These are phyloP conservation scores for Pestalotiopsis sp. DNA, from an alignment of 2,329 filamentous ascomycete genomes.

Conservation along the genomic window DNA sequence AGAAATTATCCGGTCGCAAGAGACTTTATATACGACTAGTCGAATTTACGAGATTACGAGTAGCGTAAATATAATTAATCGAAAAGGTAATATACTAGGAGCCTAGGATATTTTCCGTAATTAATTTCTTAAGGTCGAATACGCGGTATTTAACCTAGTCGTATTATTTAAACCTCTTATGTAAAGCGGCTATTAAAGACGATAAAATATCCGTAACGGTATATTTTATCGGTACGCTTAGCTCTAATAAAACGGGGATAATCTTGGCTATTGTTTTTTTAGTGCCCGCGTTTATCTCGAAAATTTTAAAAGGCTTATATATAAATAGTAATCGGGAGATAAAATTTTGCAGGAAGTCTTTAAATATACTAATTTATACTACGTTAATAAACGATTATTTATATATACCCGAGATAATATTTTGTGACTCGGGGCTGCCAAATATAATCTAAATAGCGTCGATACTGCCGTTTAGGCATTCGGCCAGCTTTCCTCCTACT, in stretches of 20 bases:
- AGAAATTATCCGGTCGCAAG: conserved; percentile 35
- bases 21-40: conserved; percentile 23
- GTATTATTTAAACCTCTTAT: conserved; percentile 26
- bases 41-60: conserved; percentile 23
- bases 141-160: conserved; percentile 28
- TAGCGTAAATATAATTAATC: conserved; percentile 38
- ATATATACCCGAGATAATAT: conserved; percentile 39
- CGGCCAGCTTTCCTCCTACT: not conserved
- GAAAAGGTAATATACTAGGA: conserved; percentile 34
- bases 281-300: conserved; percentile 27
- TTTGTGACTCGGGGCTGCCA: conserved; percentile 33
- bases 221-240: too few relatives aligned
- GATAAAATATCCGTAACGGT: too few relatives aligned
- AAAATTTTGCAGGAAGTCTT: conserved; percentile 26
- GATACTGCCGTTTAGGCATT: conserved; percentile 29
- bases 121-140: conserved; percentile 7
- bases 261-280: too few relatives aligned
- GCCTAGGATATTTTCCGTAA: conserved; percentile 15
- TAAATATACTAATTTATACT: conserved; percentile 28
- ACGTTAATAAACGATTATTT: conserved; percentile 34
- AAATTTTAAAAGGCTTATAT: conserved; percentile 26
- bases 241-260: too few relatives aligned
- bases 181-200: conserved; percentile 33
- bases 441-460: conserved; percentile 43
- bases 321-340: conserved; percentile 6